Conservation (phyloP, 352 stramenopile species). For the Pythium aphanidermatum region DNA sequence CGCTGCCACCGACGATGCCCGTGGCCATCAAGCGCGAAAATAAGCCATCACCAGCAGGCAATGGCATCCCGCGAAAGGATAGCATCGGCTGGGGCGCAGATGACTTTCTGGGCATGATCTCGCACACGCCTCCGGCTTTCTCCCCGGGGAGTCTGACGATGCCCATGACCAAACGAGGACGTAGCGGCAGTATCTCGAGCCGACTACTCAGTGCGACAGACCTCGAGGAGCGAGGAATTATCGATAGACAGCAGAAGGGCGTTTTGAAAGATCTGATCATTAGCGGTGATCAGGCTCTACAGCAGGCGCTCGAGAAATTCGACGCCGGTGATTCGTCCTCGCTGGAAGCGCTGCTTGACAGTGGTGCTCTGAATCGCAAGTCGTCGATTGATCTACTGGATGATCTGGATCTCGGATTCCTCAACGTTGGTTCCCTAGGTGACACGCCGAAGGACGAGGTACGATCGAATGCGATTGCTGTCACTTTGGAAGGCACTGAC, state of each 20-base stretch:
- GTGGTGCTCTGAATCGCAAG: conserved; percentile 75
- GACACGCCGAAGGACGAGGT: conserved; percentile 83
- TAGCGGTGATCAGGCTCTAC: conserved; percentile 84
- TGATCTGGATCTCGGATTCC: conserved; percentile 82
- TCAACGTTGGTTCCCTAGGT: conserved; percentile 80
- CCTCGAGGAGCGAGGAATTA: conserved; percentile 86
- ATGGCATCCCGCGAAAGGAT: conserved; percentile 61
- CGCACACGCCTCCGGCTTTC: conserved; percentile 87
- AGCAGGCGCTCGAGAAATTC: conserved; percentile 87
- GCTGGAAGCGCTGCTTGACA: conserved; percentile 81
- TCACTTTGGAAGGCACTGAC: too few species aligned
- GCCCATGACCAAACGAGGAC: conserved; percentile 81
- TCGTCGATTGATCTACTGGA: conserved; percentile 81
- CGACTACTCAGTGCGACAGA: conserved; percentile 85
- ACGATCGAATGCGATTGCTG: background rate
- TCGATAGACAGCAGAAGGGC: conserved; percentile 88
- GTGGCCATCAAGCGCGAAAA: conserved; percentile 71
- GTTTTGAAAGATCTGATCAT: conserved; percentile 92
- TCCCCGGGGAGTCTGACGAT: conserved; percentile 85
- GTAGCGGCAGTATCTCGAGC: conserved; percentile 81
- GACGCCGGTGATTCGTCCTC: conserved; percentile 80
- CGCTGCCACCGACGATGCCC: conserved; percentile 56
- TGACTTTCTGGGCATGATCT: conserved; percentile 85
- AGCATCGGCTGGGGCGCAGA: conserved; percentile 78
- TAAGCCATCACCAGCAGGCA: conserved; percentile 28